Base-by-base conservation (phyloP, 2,329 filamentous ascomycete genomes). In the Colletotrichum filicis region DNA sequence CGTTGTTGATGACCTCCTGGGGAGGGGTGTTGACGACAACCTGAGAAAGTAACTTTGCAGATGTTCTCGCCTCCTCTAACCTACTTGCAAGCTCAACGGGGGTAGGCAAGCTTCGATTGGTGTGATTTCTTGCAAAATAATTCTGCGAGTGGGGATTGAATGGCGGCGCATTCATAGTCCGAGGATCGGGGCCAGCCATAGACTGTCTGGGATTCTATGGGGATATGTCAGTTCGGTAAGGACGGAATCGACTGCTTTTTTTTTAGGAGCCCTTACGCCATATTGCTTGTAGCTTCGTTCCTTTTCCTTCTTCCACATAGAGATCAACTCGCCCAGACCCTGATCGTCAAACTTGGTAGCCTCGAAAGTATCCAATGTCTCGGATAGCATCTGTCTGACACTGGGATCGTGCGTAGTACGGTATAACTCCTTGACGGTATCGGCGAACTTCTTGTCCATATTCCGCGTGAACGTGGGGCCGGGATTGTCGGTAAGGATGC, bases 251-350 rank as follows among this genome's bases (percentile, higher is more conserved):
- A 26, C 12, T 26, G 16, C 28, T n/a, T n/a, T 68, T n/a, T 68
- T 37, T 37, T 26, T 32, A 65, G 56, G 12, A 62, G 74, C 76
- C 79, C 87, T 78, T 83, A 90, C 86, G 46, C 87, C 87, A 67
- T 85, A 83, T 63, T 87, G 83, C 76, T 86, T 88, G 68, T 86
- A 84, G 4, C 87, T 86, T 80, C 90, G 92, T 65, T 90, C 90
- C 85, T 97, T 96, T 83, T 98, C 94, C 82, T 94, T 95, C 80
- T 85, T 91, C 95, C 95, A 98, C 95, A 98, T 97, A 68, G 92
- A 88, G 35, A 95, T 87, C 52, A 98, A 79, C n/a, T 86, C 83
- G 35, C 85, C 85, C 58, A 98, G 83, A 49, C 94, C 93, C 78
- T 94, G 91, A 81, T 98, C 95, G 76, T 92, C 87, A 42, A 85